Conservation (phyloP, 2,329 filamentous ascomycete genomes). For the Phaeosphaeriaceae sp. region DNA sequence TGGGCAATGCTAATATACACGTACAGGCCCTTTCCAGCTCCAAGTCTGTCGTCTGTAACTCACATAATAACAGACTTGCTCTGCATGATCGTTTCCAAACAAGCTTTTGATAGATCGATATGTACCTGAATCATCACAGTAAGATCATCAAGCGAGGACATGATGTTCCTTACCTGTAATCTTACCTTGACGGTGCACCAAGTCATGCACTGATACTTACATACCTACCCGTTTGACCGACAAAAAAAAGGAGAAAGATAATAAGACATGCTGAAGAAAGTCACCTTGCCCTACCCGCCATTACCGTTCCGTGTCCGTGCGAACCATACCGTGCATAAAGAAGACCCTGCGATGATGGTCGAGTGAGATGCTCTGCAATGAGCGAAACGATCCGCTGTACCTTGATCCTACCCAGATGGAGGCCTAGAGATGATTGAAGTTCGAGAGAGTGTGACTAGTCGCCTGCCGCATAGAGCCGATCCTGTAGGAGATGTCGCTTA, state of each 20-base stretch:
- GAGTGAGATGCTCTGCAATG: too few relatives aligned
- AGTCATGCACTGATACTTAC: slow-evolving; percentile 26
- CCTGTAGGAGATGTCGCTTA: slow-evolving; percentile 25
- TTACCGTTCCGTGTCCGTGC: not conserved
- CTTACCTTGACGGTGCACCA: slow-evolving; percentile 30
- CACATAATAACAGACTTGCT: too few relatives aligned
- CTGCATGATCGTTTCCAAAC: not conserved
- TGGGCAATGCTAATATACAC: too few relatives aligned
- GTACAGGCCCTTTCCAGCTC: too few relatives aligned
- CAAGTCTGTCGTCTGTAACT: too few relatives aligned
- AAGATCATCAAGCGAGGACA: slow-evolving; percentile 40
- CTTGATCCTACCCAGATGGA: not conserved
- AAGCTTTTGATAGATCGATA: slow-evolving; percentile 1
- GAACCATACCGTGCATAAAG: not conserved
- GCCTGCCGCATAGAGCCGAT: not conserved
- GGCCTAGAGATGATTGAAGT: too few relatives aligned
- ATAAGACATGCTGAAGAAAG: slow-evolving; percentile 25
- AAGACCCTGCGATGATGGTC: too few relatives aligned
- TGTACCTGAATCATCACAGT: slow-evolving; percentile 15
- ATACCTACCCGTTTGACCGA: slow-evolving; percentile 33
- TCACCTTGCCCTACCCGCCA: slow-evolving; percentile 37
- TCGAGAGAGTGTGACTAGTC: not conserved
- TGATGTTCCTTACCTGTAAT: slow-evolving; percentile 35
- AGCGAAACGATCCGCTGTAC: not conserved
- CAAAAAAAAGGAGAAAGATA: slow-evolving; percentile 14